Conservation (phyloP, 192 early-diverging fungal genomes). For the Backusella macrospora region DNA sequence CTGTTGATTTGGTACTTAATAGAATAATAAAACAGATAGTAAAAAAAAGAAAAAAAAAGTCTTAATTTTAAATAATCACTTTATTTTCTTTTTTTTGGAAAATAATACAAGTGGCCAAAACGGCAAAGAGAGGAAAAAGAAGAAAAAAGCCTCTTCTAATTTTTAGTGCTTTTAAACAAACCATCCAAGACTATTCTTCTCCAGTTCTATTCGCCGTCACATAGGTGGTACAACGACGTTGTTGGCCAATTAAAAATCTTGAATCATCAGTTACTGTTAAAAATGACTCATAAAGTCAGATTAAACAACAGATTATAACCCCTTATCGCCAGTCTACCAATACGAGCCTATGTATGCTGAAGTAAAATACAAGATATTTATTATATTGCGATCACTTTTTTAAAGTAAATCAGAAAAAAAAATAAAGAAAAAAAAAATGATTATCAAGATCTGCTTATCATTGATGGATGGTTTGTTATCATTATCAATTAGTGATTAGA, state of each 20-base stretch:
- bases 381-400: not conserved
- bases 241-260: not conserved
- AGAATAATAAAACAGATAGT: not conserved
- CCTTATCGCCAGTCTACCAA: not conserved
- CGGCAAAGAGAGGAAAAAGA: conserved; percentile 11
- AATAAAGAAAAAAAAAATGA: not conserved
- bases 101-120: conserved; percentile 2
- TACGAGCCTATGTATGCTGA: not conserved
- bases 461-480: not conserved
- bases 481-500: not conserved
- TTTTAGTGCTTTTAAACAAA: conserved; percentile 2
- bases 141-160: not conserved
- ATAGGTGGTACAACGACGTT: not conserved
- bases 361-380: not conserved
- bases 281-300: conserved; percentile 7
- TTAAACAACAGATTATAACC: not conserved
- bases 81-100: not conserved
- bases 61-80: not conserved
- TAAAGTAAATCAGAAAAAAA: not conserved
- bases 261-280: not conserved
- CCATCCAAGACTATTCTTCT: not conserved
- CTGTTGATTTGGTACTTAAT: not conserved
- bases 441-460: not conserved
- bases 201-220: conserved; percentile 8
- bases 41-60: not conserved